Evolutionary conservation across 2,329 filamentous ascomycete genomes (phyloP), one percentile per base, ranked within the genome.

Genomic region (Xylariaceae sp.): DNA sequence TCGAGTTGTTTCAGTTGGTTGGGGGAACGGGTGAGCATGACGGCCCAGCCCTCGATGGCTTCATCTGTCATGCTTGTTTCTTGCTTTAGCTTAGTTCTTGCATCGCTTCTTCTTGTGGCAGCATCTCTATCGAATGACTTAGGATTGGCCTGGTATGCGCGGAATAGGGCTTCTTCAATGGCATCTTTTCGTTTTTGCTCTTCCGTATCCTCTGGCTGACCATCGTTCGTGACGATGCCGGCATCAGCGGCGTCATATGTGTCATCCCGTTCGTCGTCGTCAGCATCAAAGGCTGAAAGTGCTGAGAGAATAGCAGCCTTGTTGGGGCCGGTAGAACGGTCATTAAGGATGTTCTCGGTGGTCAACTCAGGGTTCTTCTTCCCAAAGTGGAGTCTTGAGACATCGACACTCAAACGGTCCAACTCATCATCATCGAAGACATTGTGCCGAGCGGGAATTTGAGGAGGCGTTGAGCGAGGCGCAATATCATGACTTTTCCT

Each of bases 211-310:
- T 84, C 82, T 42, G 82, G 79, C n/a, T 84, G 80, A 4, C 82
- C 78, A 15, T 81, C 79, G 66, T 96, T 92, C 2, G 97, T 86
- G 0, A 89, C 90, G 18, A 93, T 92, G 42, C 94, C 94, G 1
- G 97, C 91, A 70, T 97, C 94, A 53, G 86, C 90, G 1, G 88
- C 85, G 68, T 99, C 94, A 71, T 99, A 99, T 0, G 93, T 97
- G 72, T 99, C 94, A 73, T 99, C 94, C 42, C 92, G 85, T 76
- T 99, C 94, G 72, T 99, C 94, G 66, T 97, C 94, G 67, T 97
- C 93, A 0, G 88, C 88, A 75, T 97, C 92, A 66, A 97, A 97
- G 0, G 88, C 83, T 13, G 91, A 90, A 2, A 97, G 83, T 0
- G 93, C 93, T 2, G 92, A 90, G 23, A 96, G 77, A 66, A 97